A percentile compares a stretch with the other conserved stretches of the same genome.
phyloP scores from a whole-genome alignment of 129 eudicot genomes.

The Artemisia tridentata region DNA sequence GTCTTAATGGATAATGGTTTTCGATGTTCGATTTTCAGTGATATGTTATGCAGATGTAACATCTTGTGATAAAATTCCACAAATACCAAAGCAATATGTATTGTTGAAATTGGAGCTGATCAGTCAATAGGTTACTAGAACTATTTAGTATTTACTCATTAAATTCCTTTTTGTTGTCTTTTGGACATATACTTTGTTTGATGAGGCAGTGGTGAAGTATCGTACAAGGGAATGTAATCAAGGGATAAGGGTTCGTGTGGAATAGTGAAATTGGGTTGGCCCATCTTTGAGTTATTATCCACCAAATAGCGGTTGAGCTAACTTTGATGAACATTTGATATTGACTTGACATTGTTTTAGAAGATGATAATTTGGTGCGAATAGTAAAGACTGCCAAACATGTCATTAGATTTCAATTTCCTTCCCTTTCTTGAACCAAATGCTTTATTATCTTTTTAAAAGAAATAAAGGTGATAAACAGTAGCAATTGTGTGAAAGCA shows the following conservation, averaged over 20 bases:
- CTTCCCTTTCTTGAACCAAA: conserved; percentile 6
- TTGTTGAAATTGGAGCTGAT: neutral
- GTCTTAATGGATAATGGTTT: too few species aligned
- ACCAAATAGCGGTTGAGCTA: conserved; percentile 43
- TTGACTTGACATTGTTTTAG: conserved; percentile 28
- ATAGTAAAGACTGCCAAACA: conserved; percentile 35
- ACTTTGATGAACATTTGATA: conserved; percentile 21
- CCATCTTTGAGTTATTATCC: conserved; percentile 36
- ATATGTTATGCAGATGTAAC: too few species aligned
- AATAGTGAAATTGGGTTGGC: conserved; percentile 25
- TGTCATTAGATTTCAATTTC: conserved; percentile 22
- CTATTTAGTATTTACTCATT: conserved; percentile 10
- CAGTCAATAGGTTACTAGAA: conserved; percentile 9
- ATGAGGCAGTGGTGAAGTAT: conserved; percentile 34
- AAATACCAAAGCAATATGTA: neutral
- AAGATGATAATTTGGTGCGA: conserved; percentile 26
- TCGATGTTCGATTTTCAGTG: too few species aligned
- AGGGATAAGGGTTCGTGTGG: conserved; percentile 29
- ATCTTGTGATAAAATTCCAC: neutral
- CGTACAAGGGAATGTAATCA: conserved; percentile 35
- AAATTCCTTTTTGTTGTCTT: conserved; percentile 12
- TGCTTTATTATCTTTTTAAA: neutral
- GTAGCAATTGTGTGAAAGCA: too few species aligned
- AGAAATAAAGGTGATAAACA: neutral
- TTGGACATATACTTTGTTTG: conserved; percentile 22